Evolutionary conservation across 2,329 filamentous ascomycete genomes (phyloP), one percentile per base, ranked within the genome.

Genomic region (Trichoderma sp.): DNA sequence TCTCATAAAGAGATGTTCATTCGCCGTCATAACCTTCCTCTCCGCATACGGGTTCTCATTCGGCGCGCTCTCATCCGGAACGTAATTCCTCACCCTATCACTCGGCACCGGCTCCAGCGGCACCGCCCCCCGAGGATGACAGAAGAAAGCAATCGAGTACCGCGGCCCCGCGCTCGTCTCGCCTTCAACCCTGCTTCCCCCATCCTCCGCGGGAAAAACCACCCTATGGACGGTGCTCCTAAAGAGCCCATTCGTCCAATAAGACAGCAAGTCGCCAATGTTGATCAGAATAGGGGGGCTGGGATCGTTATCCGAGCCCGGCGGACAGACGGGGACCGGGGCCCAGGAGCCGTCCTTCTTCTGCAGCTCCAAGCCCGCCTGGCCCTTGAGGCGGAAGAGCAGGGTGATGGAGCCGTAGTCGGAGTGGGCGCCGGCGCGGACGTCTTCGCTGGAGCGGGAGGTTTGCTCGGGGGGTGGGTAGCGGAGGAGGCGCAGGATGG

Each of bases 161-260:
- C 88, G 78, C 66, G 85, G 80, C 28, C 82, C 83, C 0, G 73
- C 71, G 39, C 78, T 81, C 4, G 76, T 78, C 73, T 85, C 84
- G n/a, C 80, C 82, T 2, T 74, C 67, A 1, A 78, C 73, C 9
- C 34, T 65, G 15, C 55, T 64, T 5, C 66, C 66, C 15, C 68
- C 72, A 10, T 68, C 69, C 7, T 68, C 71, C 0, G 69, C 65
- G 0, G 82, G 78, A 69, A 97, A 95, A 0, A 94, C 87, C 34
- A 98, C 95, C 12, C 94, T 83, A 74, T 98, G 95, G 6, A 97
- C 87, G 0, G 94, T 97, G 70, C 89, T 93, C 71, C 92, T 90
- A 68, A 98, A 83, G 54, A 97, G 78, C 0, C 93, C 93, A 69
- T 90, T 90, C 1, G 95, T 98, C 94, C 94, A 98, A 76, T 96